Percentiles rank a stretch among this genome's conserved stretches.
These are phyloP conservation scores for Xerophyta viscosa DNA, from an alignment of 106 monocot genomes.

Conservation along the genomic window DNA sequence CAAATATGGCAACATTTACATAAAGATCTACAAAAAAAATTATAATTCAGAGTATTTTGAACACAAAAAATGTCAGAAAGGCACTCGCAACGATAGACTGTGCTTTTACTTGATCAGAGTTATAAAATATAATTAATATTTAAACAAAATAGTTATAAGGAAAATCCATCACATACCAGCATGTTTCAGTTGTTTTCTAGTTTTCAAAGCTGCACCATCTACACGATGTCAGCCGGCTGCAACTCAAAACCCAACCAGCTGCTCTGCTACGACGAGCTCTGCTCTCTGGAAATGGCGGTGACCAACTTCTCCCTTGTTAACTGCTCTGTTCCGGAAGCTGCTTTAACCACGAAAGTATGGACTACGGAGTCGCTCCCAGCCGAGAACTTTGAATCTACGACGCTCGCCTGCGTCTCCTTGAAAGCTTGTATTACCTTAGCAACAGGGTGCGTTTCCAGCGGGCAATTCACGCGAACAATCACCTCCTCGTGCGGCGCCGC, in stretches of 20 bases:
- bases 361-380: conserved; percentile 27
- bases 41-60: too few species aligned
- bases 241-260: background rate
- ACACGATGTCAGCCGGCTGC: background rate
- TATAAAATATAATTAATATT: background rate
- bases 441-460: conserved; percentile 58
- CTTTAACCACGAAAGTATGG: conserved; percentile 72
- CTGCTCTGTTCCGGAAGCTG: conserved; percentile 41
- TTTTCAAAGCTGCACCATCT: background rate
- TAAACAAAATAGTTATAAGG: background rate
- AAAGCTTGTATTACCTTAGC: conserved; percentile 55
- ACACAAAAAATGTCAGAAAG: too few species aligned
- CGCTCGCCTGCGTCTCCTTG: conserved; percentile 46
- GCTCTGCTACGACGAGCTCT: conserved; percentile 10
- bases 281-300: conserved; percentile 41
- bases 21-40: too few species aligned
- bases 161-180: background rate
- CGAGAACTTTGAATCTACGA: conserved; percentile 49
- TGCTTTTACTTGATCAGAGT: background rate
- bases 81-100: too few species aligned
- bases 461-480: conserved; percentile 59
- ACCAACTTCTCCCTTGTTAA: conserved; percentile 58
- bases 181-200: too few species aligned
- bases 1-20: too few species aligned
- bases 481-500: conserved; percentile 34